phyloP scores from a whole-genome alignment of 805 yeast species.

The Candida montana region DNA sequence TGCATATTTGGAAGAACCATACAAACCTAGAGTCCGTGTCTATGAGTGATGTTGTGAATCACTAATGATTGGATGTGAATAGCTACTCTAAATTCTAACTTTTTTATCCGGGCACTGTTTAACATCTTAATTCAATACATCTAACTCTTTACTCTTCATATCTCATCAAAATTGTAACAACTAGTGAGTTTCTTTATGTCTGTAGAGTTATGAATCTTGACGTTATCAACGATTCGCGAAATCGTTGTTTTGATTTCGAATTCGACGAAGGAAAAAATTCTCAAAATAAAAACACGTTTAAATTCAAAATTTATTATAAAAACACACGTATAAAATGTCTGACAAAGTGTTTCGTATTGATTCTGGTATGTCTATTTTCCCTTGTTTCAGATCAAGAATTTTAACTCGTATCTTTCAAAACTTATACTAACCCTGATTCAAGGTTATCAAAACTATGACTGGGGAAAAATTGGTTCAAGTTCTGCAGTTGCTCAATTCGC shows the following conservation, averaged over 20 bases:
- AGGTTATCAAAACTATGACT: slow-evolving; percentile 77
- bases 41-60: too few species aligned
- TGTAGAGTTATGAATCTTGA: too few species aligned
- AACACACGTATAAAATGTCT: slow-evolving; percentile 20
- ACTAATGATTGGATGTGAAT: too few species aligned
- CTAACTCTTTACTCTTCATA: too few species aligned
- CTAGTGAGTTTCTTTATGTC: too few species aligned
- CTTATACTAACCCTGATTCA: background rate
- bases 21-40: slow-evolving; percentile 7
- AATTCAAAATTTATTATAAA: background rate
- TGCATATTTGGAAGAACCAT: slow-evolving; percentile 21
- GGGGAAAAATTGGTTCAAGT: slow-evolving; percentile 80
- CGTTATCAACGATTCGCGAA: too few species aligned
- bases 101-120: too few species aligned
- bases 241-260: background rate
- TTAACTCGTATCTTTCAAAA: background rate
- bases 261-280: background rate
- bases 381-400: background rate
- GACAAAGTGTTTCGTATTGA: slow-evolving; percentile 34
- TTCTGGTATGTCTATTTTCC: slow-evolving; percentile 28
- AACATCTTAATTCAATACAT: too few species aligned
- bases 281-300: background rate
- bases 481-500: slow-evolving; percentile 92
- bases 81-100: too few species aligned
- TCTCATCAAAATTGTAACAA: too few species aligned